Conservation (phyloP, 345 rosid species). For the Aquilaria malaccensis region DNA sequence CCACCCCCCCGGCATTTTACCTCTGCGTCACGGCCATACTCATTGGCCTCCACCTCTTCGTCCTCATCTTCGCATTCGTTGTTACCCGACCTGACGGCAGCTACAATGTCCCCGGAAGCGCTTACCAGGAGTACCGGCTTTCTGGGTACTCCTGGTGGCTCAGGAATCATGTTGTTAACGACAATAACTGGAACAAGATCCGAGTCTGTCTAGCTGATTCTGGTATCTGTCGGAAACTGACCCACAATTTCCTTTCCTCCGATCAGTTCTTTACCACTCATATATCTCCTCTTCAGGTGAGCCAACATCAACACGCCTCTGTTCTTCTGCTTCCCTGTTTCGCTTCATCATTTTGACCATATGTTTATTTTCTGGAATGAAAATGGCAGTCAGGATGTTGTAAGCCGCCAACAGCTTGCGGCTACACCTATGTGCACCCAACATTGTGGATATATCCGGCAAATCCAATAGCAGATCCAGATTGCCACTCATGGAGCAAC, state of each 20-base stretch:
- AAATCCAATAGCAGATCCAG: constrained; percentile 67
- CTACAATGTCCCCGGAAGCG: constrained; percentile 50
- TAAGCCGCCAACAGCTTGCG: constrained; percentile 82
- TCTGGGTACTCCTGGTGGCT: constrained; percentile 69
- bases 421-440: constrained; percentile 73
- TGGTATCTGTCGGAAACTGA: constrained; percentile 53
- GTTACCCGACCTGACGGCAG: constrained; percentile 80
- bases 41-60: constrained; percentile 52
- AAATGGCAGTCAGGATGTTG: constrained; percentile 77
- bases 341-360: too few relatives aligned
- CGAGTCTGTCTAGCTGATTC: constrained; percentile 65
- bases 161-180: constrained; percentile 46
- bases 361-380: too few relatives aligned
- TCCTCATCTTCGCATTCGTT: constrained; percentile 70
- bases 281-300: constrained; percentile 79
- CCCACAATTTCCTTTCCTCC: constrained; percentile 42
- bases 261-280: constrained; percentile 62
- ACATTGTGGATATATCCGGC: constrained; percentile 69
- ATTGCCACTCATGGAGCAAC: constrained; percentile 80
- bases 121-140: constrained; percentile 60
- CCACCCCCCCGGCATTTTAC: constrained; percentile 52
- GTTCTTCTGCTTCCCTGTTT: background rate
- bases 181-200: constrained; percentile 58
- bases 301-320: constrained; percentile 1
- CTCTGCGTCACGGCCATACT: constrained; percentile 88